Conservation (phyloP, 1,284 basidiomycete genomes). For the Rhodotorula sp. region DNA sequence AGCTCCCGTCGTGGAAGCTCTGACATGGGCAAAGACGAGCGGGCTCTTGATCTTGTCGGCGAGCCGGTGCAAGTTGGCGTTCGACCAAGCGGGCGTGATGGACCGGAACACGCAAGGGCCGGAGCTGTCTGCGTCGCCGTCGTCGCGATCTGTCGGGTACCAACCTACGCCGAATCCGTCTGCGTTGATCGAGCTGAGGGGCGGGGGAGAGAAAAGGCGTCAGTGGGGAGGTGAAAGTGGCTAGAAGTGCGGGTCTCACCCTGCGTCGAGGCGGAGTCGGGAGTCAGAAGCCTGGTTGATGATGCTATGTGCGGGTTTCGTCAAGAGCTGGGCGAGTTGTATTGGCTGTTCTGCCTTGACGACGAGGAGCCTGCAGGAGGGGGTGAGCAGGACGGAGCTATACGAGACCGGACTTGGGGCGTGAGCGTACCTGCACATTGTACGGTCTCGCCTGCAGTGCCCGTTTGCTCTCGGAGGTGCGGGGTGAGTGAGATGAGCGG, state of each 20-base stretch:
- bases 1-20: conserved; percentile 37
- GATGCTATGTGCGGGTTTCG: conserved; percentile 87
- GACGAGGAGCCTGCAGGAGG: conserved; percentile 38
- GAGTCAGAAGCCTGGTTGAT: conserved; percentile 95
- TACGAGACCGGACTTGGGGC: background rate
- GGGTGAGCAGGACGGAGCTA: background rate
- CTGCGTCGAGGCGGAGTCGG: conserved; percentile 63
- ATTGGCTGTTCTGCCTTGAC: conserved; percentile 44
- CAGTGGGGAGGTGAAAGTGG: too few relatives aligned
- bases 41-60: conserved; percentile 95
- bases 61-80: conserved; percentile 79
- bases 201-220: background rate
- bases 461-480: background rate
- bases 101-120: conserved; percentile 84
- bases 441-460: background rate
- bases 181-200: conserved; percentile 75
- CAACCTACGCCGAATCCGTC: conserved; percentile 97
- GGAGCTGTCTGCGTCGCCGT: conserved; percentile 57
- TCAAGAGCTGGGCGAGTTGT: conserved; percentile 40
- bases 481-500: background rate
- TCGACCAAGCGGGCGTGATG: conserved; percentile 74
- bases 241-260: conserved; percentile 34
- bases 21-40: conserved; percentile 65
- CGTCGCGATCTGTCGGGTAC: conserved; percentile 60
- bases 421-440: background rate